phyloP scores from a whole-genome alignment of 495 filamentous ascomycete species.

The Friedmanniomyces endolithicus region DNA sequence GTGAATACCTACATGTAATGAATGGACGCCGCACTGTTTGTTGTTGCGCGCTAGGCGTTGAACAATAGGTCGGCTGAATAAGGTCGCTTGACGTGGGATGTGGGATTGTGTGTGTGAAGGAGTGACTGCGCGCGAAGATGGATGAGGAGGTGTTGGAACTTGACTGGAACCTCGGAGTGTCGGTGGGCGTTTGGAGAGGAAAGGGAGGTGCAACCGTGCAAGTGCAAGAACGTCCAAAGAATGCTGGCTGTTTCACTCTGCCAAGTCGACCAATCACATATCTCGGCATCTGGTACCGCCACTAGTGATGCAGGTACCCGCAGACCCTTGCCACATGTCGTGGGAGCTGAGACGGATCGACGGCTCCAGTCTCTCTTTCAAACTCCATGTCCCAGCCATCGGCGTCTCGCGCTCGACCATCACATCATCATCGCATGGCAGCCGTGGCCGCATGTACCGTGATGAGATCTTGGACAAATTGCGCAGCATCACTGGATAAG shows the following conservation, averaged over 20 bases:
- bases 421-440: neutral
- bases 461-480: neutral
- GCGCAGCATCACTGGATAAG: neutral
- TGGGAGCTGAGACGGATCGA: too few relatives aligned
- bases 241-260: too few relatives aligned
- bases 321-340: too few relatives aligned
- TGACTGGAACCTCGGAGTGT: neutral
- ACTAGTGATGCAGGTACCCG: too few relatives aligned
- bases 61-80: conserved; percentile 1
- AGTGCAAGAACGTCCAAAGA: too few relatives aligned
- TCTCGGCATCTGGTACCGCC: too few relatives aligned
- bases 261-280: too few relatives aligned
- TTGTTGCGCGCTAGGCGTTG: conserved; percentile 2
- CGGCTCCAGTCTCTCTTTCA: too few relatives aligned
- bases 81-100: neutral
- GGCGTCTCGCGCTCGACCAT: neutral
- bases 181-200: too few relatives aligned
- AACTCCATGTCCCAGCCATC: too few relatives aligned
- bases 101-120: neutral
- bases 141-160: neutral
- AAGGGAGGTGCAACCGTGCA: neutral
- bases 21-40: conserved; percentile 1
- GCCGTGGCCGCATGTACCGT: neutral
- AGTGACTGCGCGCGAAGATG: neutral
- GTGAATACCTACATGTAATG: too few relatives aligned